Evolutionary conservation across 2,329 filamentous ascomycete species (phyloP), one percentile per base, ranked within the genome.

Genomic region (Stagonosporopsis rhizophila): DNA sequence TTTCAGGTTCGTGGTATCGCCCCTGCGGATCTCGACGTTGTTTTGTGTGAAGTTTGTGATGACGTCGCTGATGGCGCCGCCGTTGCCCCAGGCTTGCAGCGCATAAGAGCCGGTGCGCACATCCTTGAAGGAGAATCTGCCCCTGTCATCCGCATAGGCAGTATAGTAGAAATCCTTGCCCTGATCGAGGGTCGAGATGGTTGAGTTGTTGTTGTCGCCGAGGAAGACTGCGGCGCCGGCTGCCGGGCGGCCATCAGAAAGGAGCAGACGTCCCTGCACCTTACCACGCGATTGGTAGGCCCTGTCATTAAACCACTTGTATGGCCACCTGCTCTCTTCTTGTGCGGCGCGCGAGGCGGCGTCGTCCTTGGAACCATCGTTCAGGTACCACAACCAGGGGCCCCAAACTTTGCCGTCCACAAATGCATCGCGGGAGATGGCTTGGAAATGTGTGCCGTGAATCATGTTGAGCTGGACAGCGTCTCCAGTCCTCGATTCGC

Each of bases 401-500:
- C 75, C 75, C 74, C 73, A 77, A 23, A 69, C 61, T 47, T 75
- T 76, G 25, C 69, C 71, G 25, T 76, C 73, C 0, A 78, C 65
- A 48, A 74, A 74, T 1, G 60, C 53, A 47, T 74, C 72, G 22
- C 64, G 67, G 0, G 70, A 68, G 2, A 65, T 42, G 27, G 72
- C 71, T 48, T 74, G 71, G 61, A 66, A 75, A 42, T 75, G 73
- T 0, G 81, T 83, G 30, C 82, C 82, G 60, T 84, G 81, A 30
- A 84, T 76, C 79, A 84, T 82, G 65, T 84, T 84, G 34, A 84
- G 70, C 57, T 83, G 80, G 2, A 84, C 81, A 1, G 77, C 76
- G 56, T 84, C 82, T 5, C 82, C 82, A 0, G 81, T 82, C 6
- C 71, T 60, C 3, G 77, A 81, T 61, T 84, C 81, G 6, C 82